These are phyloP conservation scores for Hordeum vulgare DNA, from an alignment of 176 grass and related monocot genomes.

Conservation along the genomic window MorexV3_pseudomolecules_assembly NC_058519.1:608418465-608418964, in stretches of 20 bases:
- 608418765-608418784: conserved; percentile 3
- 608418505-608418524: conserved; percentile 14
- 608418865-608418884: conserved; percentile 23
- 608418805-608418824: conserved; percentile 40
- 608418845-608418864: conserved; percentile 36
- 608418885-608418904: conserved; percentile 21
- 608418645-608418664: neutral
- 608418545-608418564: conserved; percentile 39
- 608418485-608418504: too few relatives aligned
- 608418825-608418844: conserved; percentile 47
- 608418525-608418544: conserved; percentile 20
- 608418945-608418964: conserved; percentile 44
- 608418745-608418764: neutral
- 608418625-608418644: conserved; percentile 49
- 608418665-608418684: conserved; percentile 9
- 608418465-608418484: too few relatives aligned
- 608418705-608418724: neutral
- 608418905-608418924: conserved; percentile 31
- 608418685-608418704: conserved; percentile 22
- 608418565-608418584: conserved; percentile 51
- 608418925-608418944: conserved; percentile 46
- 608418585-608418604: conserved; percentile 43
- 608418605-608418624: conserved; percentile 23
- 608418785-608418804: conserved; percentile 16
- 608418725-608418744: neutral